A percentile compares a stretch with the other conserved stretches of the same genome.
phyloP scores from a whole-genome alignment of 495 filamentous ascomycete species.

The Neurospora tetrasperma region DNA sequence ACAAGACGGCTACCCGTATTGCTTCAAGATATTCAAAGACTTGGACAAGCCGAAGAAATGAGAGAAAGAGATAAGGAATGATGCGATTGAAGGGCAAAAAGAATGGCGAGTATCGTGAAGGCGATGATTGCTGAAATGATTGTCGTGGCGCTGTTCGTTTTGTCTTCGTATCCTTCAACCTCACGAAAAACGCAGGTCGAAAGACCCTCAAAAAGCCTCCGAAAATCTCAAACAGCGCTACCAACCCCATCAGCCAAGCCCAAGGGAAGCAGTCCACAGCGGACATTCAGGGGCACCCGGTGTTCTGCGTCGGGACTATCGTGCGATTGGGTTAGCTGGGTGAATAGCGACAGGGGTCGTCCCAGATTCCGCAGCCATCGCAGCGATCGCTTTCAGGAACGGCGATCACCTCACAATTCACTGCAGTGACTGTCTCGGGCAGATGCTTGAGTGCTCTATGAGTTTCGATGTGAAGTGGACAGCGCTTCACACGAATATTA shows the following conservation, averaged over 20 bases:
- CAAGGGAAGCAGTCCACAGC: not conserved
- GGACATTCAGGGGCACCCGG: not conserved
- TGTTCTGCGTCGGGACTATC: not conserved
- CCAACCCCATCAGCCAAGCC: not conserved
- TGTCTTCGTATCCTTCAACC: not conserved
- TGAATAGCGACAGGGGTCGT: not conserved
- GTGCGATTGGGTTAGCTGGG: not conserved
- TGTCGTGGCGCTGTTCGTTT: not conserved
- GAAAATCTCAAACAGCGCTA: not conserved
- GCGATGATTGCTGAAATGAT: too few species aligned
- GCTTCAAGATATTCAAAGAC: not conserved
- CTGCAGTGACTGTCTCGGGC: not conserved
- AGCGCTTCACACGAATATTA: not conserved
- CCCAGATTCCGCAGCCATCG: not conserved
- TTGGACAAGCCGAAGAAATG: not conserved
- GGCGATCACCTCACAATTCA: not conserved
- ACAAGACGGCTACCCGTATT: not conserved
- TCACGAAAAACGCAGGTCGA: not conserved
- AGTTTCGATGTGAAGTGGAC: not conserved
- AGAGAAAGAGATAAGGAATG: not conserved
- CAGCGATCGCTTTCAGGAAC: not conserved
- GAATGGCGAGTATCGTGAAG: not conserved
- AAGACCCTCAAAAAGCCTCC: too few species aligned
- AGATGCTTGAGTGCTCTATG: not conserved
- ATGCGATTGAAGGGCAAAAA: not conserved